Percentiles rank a stretch among this genome's conserved stretches.
Evolutionary conservation across 495 filamentous ascomycete species (phyloP).

Genomic region (Aspergillus nidulans): DNA sequence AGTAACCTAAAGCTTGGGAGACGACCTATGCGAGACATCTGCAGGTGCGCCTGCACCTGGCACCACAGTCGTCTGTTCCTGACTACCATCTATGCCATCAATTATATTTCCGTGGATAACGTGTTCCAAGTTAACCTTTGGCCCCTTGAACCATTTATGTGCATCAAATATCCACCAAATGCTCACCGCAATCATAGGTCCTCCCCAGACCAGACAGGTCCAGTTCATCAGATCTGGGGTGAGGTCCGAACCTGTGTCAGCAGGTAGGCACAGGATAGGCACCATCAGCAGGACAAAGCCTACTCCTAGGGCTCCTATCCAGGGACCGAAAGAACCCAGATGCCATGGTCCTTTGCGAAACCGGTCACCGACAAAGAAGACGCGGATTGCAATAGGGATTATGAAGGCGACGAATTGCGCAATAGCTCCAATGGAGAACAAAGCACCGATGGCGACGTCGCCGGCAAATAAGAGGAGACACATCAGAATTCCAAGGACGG

Average conservation of each 20-base stretch:
- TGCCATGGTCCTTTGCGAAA: constrained; percentile 75
- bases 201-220: constrained; percentile 74
- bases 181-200: constrained; percentile 55
- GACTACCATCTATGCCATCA: not conserved
- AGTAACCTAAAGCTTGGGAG: not conserved
- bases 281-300: constrained; percentile 67
- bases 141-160: constrained; percentile 72
- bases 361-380: constrained; percentile 66
- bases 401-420: constrained; percentile 72
- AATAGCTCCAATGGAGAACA: constrained; percentile 75
- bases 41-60: not conserved
- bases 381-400: constrained; percentile 68
- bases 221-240: constrained; percentile 65
- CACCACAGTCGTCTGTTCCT: not conserved
- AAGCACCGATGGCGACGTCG: constrained; percentile 59
- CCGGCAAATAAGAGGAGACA: constrained; percentile 69
- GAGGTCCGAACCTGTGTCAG: constrained; percentile 52
- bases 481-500: constrained; percentile 57
- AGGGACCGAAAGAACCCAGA: constrained; percentile 57
- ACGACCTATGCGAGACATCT: not conserved
- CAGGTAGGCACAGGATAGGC: constrained; percentile 69
- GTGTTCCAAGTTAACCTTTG: constrained; percentile 55
- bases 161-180: constrained; percentile 72
- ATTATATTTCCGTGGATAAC: constrained; percentile 20
- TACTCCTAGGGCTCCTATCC: constrained; percentile 58